Evolutionary conservation across 2,329 filamentous ascomycete species (phyloP).

Genomic region (Fusarium illudens): DNA sequence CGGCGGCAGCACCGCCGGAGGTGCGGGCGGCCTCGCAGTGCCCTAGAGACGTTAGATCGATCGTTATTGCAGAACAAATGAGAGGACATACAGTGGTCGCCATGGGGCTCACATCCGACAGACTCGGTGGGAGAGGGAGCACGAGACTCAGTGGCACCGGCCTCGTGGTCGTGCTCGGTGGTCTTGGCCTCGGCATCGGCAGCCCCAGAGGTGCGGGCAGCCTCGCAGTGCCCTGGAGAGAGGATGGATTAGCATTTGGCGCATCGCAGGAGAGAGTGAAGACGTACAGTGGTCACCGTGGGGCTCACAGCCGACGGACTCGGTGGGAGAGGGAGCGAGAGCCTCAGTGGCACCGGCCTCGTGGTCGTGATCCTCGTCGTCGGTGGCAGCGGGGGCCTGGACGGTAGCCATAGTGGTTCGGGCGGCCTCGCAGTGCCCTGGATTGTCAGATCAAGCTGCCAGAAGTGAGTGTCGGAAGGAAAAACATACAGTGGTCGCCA

Average conservation of each 20-base stretch:
- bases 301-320: slow-evolving; percentile 26
- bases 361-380: slow-evolving; percentile 12
- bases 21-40: slow-evolving; percentile 31
- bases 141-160: not conserved
- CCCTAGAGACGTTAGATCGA: not conserved
- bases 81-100: slow-evolving; percentile 29
- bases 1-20: not conserved
- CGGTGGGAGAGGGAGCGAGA: slow-evolving; percentile 35
- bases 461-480: too few relatives aligned
- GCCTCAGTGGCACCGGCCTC: slow-evolving; percentile 17
- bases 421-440: slow-evolving; percentile 27
- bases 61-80: not conserved
- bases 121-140: slow-evolving; percentile 38
- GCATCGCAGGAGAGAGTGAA: not conserved
- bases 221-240: slow-evolving; percentile 25
- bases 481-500: slow-evolving; percentile 18
- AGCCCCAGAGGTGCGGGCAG: slow-evolving; percentile 10
- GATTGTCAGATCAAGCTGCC: not conserved
- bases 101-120: slow-evolving; percentile 35
- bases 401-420: slow-evolving; percentile 7
- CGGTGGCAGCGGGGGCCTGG: slow-evolving; percentile 9
- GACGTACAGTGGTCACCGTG: slow-evolving; percentile 19
- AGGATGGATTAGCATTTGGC: not conserved
- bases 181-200: slow-evolving; percentile 2
- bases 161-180: slow-evolving; percentile 8